Evolutionary conservation across 306 rosid species (phyloP).

Genomic region (Fragaria nilgerrensis): DNA sequence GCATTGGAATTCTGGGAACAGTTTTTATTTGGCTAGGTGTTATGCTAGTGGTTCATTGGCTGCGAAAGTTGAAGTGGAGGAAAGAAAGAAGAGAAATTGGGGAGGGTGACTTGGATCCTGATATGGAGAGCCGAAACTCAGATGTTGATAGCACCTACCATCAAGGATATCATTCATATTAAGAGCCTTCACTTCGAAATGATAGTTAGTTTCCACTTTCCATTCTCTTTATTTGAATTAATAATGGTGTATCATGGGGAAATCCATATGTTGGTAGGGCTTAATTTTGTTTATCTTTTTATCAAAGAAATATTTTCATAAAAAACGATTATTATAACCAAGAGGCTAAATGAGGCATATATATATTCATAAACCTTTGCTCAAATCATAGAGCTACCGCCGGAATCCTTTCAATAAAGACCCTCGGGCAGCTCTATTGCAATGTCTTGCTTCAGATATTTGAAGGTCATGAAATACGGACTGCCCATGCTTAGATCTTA

Average conservation of each 20-base stretch:
- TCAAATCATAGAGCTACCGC: too few species aligned
- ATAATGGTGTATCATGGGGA: background rate
- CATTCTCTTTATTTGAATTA: background rate
- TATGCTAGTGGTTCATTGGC: conserved; percentile 48
- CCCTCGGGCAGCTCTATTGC: background rate
- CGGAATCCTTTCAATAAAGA: too few species aligned
- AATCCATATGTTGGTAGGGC: too few species aligned
- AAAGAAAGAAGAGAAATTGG: conserved; percentile 29
- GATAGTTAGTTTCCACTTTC: background rate
- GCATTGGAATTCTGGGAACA: conserved; percentile 54
- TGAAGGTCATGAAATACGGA: background rate
- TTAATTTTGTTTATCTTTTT: too few species aligned
- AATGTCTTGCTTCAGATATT: background rate
- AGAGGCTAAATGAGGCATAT: background rate
- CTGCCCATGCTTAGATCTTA: background rate
- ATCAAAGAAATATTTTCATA: too few species aligned
- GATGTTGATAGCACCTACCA: conserved; percentile 53
- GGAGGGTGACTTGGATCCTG: conserved; percentile 31
- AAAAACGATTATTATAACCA: background rate
- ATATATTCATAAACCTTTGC: background rate
- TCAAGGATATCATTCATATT: conserved; percentile 67
- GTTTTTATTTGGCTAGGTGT: conserved; percentile 47
- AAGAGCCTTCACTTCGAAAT: conserved; percentile 5
- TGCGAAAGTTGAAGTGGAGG: conserved; percentile 50
- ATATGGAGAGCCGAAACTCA: conserved; percentile 53